These are phyloP conservation scores for Colletotrichum theobromicola DNA, from an alignment of 2,329 filamentous ascomycete genomes.

Conservation along the genomic window DNA sequence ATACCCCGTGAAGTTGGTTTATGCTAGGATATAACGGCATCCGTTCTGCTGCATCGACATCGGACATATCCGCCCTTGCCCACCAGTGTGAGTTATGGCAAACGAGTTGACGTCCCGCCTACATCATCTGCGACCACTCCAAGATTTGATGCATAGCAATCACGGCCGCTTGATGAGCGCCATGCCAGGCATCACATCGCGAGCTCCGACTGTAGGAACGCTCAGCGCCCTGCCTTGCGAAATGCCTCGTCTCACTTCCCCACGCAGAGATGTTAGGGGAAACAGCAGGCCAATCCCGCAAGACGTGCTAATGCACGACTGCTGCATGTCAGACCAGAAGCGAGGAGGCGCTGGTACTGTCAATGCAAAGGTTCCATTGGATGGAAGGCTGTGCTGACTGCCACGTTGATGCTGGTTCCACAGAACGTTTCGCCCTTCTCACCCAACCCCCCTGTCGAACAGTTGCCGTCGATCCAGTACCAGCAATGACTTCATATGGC, in stretches of 20 bases:
- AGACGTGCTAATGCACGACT: not conserved
- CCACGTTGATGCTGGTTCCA: not conserved
- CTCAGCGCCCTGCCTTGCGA: conserved; percentile 6
- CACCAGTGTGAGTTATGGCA: not conserved
- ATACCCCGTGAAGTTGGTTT: not conserved
- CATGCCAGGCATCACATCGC: conserved; percentile 2
- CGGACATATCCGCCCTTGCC: conserved; percentile 5
- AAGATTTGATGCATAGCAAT: not conserved
- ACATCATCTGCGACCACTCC: not conserved
- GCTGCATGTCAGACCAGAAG: conserved; percentile 15
- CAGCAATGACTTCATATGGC: conserved; percentile 1
- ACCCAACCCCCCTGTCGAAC: not conserved
- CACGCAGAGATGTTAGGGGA: not conserved
- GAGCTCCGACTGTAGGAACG: not conserved
- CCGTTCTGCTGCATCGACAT: not conserved
- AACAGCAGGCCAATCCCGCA: not conserved
- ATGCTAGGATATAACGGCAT: not conserved
- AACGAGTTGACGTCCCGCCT: not conserved
- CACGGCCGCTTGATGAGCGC: not conserved
- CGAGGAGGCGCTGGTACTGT: not conserved
- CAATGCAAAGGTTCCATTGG: conserved; percentile 3
- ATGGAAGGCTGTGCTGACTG: conserved; percentile 20
- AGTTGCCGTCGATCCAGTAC: not conserved
- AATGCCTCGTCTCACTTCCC: not conserved
- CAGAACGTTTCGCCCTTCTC: not conserved